A percentile compares a stretch with the other conserved stretches of the same genome.
Evolutionary conservation across 2,329 filamentous ascomycete species (phyloP).

Genomic region (Aspergillus niger): DNA sequence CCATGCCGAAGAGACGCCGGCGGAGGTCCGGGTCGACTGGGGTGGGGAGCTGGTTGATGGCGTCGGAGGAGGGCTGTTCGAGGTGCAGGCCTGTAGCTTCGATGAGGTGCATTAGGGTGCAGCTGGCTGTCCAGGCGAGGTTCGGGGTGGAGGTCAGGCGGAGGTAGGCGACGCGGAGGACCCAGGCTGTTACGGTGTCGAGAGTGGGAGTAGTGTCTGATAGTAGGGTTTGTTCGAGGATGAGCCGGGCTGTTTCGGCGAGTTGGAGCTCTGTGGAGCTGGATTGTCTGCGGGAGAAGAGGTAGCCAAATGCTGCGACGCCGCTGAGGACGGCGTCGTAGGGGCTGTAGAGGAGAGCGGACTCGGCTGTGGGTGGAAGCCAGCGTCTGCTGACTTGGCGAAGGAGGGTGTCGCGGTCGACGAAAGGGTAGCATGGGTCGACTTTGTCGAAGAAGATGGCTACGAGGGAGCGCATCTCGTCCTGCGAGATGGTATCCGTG

Average conservation of each 20-base stretch:
- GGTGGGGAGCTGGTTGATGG: slow-evolving; percentile 17
- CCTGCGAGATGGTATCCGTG: slow-evolving; percentile 50
- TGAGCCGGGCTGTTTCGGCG: slow-evolving; percentile 48
- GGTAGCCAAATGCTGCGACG: slow-evolving; percentile 56
- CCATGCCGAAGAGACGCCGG: slow-evolving; percentile 52
- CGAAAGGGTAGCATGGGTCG: slow-evolving; percentile 56
- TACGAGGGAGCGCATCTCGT: slow-evolving; percentile 51
- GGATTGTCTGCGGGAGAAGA: slow-evolving; percentile 53
- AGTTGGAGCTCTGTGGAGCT: slow-evolving; percentile 49
- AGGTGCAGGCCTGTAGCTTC: slow-evolving; percentile 52
- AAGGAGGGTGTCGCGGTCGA: slow-evolving; percentile 32
- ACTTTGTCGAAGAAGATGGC: slow-evolving; percentile 57
- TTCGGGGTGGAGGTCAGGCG: slow-evolving; percentile 57
- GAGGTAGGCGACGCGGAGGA: slow-evolving; percentile 57
- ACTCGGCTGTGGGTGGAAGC: slow-evolving; percentile 22
- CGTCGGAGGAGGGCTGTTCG: slow-evolving; percentile 24
- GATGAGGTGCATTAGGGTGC: slow-evolving; percentile 59
- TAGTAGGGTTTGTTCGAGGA: slow-evolving; percentile 48
- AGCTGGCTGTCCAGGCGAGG: slow-evolving; percentile 58
- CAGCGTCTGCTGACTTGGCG: slow-evolving; percentile 34
- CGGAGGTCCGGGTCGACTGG: slow-evolving; percentile 40
- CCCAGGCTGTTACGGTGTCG: slow-evolving; percentile 47
- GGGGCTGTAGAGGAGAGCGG: slow-evolving; percentile 26
- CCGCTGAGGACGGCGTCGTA: slow-evolving; percentile 57
- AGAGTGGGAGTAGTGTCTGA: slow-evolving; percentile 30